Conservation (phyloP, 768 basidiomycete genomes). For the Crepidotus variabilis region DNA sequence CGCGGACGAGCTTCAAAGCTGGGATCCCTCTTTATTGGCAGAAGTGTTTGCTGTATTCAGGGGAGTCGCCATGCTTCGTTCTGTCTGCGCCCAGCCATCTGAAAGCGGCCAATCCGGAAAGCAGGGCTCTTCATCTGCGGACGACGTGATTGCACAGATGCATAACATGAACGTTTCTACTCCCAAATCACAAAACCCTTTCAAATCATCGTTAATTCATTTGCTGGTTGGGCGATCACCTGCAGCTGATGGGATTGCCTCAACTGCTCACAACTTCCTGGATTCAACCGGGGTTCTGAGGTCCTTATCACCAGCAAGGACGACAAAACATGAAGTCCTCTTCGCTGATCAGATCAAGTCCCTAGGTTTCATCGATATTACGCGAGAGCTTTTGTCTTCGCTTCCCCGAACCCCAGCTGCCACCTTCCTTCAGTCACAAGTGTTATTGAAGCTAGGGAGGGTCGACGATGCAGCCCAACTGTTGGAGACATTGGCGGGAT, state of each 20-base stretch:
- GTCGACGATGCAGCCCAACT: slow-evolving; percentile 69
- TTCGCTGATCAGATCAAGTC: slow-evolving; percentile 69
- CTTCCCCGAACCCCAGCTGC: slow-evolving; percentile 76
- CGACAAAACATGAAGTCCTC: slow-evolving; percentile 62
- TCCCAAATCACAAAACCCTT: slow-evolving; percentile 38
- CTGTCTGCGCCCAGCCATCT: slow-evolving; percentile 56
- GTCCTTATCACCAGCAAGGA: slow-evolving; percentile 63
- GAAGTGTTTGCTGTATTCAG: slow-evolving; percentile 80
- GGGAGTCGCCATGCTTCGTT: slow-evolving; percentile 70
- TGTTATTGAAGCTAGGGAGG: slow-evolving; percentile 63
- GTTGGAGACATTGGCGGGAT: slow-evolving; percentile 71
- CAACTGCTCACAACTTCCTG: slow-evolving; percentile 68
- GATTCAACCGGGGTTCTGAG: slow-evolving; percentile 63
- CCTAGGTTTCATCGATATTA: slow-evolving; percentile 57
- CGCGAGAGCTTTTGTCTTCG: slow-evolving; percentile 68
- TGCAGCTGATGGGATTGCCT: slow-evolving; percentile 45
- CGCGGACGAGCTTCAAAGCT: slow-evolving; percentile 54
- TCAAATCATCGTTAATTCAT: slow-evolving; percentile 62
- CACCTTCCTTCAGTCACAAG: slow-evolving; percentile 66
- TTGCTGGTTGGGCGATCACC: slow-evolving; percentile 54
- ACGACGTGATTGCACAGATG: slow-evolving; percentile 67
- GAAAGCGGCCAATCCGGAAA: slow-evolving; percentile 18
- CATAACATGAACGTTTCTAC: slow-evolving; percentile 71
- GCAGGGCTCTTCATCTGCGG: slow-evolving; percentile 27
- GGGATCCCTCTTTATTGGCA: slow-evolving; percentile 62